Evolutionary conservation across 2,329 filamentous ascomycete species (phyloP).

Genomic region (Ceratocystis cubensis): DNA sequence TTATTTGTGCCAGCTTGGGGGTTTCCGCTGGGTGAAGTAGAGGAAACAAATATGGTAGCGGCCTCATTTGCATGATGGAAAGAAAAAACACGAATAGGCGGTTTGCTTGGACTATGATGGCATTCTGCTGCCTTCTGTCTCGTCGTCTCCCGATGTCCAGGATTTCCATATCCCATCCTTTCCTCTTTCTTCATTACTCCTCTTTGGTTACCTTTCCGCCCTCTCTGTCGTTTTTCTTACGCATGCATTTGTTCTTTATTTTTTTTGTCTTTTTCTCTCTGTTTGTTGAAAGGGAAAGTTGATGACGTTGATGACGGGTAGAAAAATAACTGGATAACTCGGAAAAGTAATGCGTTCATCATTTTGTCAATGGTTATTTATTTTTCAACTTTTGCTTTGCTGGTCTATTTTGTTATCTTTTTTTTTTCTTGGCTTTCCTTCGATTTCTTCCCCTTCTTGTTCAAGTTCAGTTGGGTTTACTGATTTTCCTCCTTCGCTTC

Average conservation of each 20-base stretch:
- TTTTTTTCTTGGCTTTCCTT: background rate
- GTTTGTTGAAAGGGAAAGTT: slow-evolving; percentile 6
- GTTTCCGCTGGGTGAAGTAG: background rate
- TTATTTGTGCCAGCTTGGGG: slow-evolving; percentile 20
- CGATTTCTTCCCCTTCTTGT: background rate
- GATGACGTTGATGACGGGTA: slow-evolving; percentile 12
- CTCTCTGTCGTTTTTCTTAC: background rate
- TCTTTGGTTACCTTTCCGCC: background rate
- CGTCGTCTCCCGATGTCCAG: background rate
- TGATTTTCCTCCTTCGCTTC: background rate
- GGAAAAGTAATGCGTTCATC: slow-evolving; percentile 17
- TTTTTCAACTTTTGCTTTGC: background rate
- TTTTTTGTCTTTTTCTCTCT: background rate
- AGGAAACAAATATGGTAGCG: background rate
- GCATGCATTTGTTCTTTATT: background rate
- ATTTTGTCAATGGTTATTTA: slow-evolving; percentile 8
- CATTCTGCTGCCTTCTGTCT: slow-evolving; percentile 13
- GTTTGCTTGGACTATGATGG: background rate
- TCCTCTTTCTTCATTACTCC: background rate
- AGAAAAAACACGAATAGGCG: too few species aligned
- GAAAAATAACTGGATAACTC: slow-evolving; percentile 16
- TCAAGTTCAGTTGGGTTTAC: background rate
- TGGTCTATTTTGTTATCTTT: background rate
- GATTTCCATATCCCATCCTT: background rate
- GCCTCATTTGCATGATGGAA: background rate